phyloP scores from a whole-genome alignment of 371 early-diverging fungal species.

The Mucor piriformis region DNA sequence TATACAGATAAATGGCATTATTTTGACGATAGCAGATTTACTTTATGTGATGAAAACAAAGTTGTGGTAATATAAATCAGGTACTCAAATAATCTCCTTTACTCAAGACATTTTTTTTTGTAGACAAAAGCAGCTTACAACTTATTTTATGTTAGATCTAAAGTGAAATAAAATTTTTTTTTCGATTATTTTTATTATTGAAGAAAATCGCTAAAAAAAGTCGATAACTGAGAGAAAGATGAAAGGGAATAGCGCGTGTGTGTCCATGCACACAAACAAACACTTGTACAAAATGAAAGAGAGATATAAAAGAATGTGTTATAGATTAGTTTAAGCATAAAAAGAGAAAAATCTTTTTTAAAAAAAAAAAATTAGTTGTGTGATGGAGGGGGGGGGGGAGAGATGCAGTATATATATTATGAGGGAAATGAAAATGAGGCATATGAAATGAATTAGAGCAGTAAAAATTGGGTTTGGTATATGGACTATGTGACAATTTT shows the following conservation, averaged over 20 bases:
- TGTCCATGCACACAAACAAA: not conserved
- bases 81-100: conserved; percentile 35
- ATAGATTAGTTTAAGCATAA: not conserved
- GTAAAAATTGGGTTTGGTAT: not conserved
- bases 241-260: not conserved
- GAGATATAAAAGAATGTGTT: not conserved
- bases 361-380: not conserved
- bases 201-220: not conserved
- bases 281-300: conserved; percentile 1
- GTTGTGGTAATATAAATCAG: conserved; percentile 60
- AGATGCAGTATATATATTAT: not conserved
- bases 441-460: conserved; percentile 2
- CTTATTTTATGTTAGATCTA: conserved; percentile 37
- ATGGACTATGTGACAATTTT: not conserved
- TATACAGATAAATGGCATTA: conserved; percentile 85
- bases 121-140: conserved; percentile 42
- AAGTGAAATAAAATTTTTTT: conserved; percentile 19
- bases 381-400: not conserved
- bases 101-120: not conserved
- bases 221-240: not conserved
- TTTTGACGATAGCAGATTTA: conserved; percentile 91
- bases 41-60: conserved; percentile 63
- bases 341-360: not conserved
- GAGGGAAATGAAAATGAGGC: not conserved
- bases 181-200: not conserved